phyloP scores from a whole-genome alignment of 2,329 filamentous ascomycete genomes.

The Ceratocystis cacaofunesta region DNA sequence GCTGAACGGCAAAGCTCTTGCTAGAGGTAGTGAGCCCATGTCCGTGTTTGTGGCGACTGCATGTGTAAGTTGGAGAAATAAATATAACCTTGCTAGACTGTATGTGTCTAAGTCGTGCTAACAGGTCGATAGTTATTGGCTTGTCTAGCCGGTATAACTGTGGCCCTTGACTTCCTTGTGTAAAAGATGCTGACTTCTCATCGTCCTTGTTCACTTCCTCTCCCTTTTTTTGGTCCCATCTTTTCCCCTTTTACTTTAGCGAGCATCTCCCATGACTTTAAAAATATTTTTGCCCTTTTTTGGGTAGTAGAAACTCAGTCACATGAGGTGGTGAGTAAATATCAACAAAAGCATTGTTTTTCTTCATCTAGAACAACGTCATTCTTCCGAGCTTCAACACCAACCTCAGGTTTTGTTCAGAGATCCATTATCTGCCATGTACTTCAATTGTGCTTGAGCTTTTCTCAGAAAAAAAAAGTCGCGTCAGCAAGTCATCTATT shows the following conservation, averaged over 20 bases:
- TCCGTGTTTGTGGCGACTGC: background rate
- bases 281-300: background rate
- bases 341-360: background rate
- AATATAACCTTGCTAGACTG: background rate
- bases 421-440: background rate
- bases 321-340: background rate
- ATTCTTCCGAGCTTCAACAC: background rate
- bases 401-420: background rate
- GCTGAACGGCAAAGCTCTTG: conserved; percentile 23
- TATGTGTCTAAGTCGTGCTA: background rate
- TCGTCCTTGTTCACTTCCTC: background rate
- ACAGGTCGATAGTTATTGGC: background rate
- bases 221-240: background rate
- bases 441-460: background rate
- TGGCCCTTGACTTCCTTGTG: background rate
- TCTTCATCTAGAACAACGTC: background rate
- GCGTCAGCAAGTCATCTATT: background rate
- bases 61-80: conserved; percentile 1
- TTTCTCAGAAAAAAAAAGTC: background rate
- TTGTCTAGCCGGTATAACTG: background rate
- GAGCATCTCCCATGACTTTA: background rate
- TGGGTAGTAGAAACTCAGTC: background rate
- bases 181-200: background rate
- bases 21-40: conserved; percentile 20
- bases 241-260: background rate